Conservation (phyloP, 164 flowering plant genomes). For the Echeveria elegans region DNA sequence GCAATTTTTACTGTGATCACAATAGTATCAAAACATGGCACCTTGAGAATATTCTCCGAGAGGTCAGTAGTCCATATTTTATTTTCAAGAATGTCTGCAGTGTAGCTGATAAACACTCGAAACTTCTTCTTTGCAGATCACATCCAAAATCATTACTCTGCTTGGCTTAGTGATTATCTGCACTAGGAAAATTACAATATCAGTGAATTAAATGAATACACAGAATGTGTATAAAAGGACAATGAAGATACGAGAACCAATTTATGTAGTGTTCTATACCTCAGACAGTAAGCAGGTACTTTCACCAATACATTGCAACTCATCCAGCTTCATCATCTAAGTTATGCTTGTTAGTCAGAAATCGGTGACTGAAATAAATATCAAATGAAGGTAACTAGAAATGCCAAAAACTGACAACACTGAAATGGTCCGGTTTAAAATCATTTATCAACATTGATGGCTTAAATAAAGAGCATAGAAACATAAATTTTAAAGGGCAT, state of each 20-base stretch:
- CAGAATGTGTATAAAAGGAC: not conserved
- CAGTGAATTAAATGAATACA: not conserved
- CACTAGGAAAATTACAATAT: constrained; percentile 10
- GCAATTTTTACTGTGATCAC: too few species aligned
- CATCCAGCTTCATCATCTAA: constrained; percentile 62
- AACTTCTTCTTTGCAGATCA: constrained; percentile 33
- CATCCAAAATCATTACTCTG: constrained; percentile 48
- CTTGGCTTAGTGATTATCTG: constrained; percentile 69
- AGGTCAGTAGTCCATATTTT: too few species aligned
- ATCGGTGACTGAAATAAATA: not conserved
- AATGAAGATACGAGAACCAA: not conserved
- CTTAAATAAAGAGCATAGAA: not conserved
- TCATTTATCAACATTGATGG: not conserved
- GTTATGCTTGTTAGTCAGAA: constrained; percentile 1
- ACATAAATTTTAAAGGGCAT: too few species aligned
- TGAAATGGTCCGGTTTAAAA: not conserved
- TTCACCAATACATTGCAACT: constrained; percentile 66
- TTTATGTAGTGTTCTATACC: constrained; percentile 26
- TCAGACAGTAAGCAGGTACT: constrained; percentile 52
- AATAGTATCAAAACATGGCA: too few species aligned
- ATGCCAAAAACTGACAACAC: not conserved
- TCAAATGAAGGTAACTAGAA: not conserved
- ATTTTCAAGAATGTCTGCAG: too few species aligned
- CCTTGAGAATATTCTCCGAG: too few species aligned
- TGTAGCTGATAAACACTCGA: too few species aligned